Evolutionary conservation across 148 eudicot genomes (phyloP).

Genomic region (Persicaria maculosa): DNA sequence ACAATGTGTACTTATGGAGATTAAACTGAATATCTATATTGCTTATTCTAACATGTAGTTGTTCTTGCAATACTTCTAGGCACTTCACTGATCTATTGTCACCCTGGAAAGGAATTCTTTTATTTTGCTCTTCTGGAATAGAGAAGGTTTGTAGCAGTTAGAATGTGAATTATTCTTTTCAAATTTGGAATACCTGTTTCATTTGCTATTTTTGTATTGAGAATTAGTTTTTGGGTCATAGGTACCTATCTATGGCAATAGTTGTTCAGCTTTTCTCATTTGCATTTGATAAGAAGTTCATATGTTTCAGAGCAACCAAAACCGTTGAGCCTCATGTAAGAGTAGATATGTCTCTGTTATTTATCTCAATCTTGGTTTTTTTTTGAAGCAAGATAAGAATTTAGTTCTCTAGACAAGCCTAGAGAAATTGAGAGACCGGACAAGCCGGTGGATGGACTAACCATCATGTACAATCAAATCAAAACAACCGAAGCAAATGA

Average conservation of each 20-base stretch:
- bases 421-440: too few relatives aligned
- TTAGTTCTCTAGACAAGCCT: too few relatives aligned
- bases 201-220: too few relatives aligned
- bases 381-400: too few relatives aligned
- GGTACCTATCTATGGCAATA: background rate
- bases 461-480: too few relatives aligned
- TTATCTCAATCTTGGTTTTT: too few relatives aligned
- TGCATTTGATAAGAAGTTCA: background rate
- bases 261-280: background rate
- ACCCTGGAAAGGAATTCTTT: constrained; percentile 98
- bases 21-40: background rate
- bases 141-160: constrained; percentile 59
- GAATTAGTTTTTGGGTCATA: background rate
- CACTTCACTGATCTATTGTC: constrained; percentile 87
- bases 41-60: background rate
- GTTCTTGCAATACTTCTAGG: constrained; percentile 36
- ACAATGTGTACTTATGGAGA: too few relatives aligned
- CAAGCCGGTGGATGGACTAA: too few relatives aligned
- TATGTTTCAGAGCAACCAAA: background rate
- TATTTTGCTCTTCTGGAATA: constrained; percentile 97
- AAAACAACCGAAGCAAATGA: too few relatives aligned
- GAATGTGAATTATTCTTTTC: background rate
- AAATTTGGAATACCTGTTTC: too few relatives aligned
- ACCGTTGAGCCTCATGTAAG: background rate
- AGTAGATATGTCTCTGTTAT: background rate